Percentiles rank a stretch among this genome's conserved stretches.
Evolutionary conservation across 176 grass and related monocot genomes (phyloP).

Genomic region (Oropetium thomaeum): DNA sequence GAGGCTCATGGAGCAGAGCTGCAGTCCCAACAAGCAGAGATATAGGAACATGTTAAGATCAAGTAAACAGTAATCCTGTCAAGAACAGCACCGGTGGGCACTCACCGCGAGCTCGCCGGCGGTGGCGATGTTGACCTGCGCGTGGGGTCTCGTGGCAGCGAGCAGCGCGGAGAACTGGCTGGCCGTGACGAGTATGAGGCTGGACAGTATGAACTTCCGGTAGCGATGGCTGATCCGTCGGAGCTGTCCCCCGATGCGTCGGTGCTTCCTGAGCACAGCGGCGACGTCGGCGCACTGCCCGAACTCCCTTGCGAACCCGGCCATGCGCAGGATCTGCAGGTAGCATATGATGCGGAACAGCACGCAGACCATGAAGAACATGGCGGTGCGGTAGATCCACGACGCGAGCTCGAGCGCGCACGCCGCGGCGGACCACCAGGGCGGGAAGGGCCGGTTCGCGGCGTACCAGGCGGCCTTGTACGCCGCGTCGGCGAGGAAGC

Average conservation of each 20-base stretch:
- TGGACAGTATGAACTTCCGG: conserved; percentile 68
- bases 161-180: conserved; percentile 76
- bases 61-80: background rate
- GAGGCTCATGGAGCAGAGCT: conserved; percentile 79
- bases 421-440: conserved; percentile 34
- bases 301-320: conserved; percentile 61
- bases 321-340: conserved; percentile 85
- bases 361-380: conserved; percentile 69
- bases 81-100: background rate
- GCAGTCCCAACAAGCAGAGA: background rate
- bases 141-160: conserved; percentile 50
- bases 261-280: conserved; percentile 58
- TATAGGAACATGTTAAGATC: background rate
- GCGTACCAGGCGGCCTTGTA: conserved; percentile 76
- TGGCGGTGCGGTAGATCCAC: conserved; percentile 68
- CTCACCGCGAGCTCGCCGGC: conserved; percentile 78
- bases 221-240: conserved; percentile 75
- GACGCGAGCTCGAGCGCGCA: conserved; percentile 67
- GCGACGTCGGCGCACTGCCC: conserved; percentile 57
- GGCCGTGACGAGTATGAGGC: conserved; percentile 57
- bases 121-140: conserved; percentile 63
- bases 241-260: conserved; percentile 59
- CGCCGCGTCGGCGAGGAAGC: conserved; percentile 52
- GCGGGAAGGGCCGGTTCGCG: conserved; percentile 19
- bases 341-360: conserved; percentile 78